A percentile compares a stretch with the other conserved stretches of the same genome.
Conservation (phyloP, 2,329 filamentous ascomycete genomes). For the Trichoderma harzianum region DNA sequence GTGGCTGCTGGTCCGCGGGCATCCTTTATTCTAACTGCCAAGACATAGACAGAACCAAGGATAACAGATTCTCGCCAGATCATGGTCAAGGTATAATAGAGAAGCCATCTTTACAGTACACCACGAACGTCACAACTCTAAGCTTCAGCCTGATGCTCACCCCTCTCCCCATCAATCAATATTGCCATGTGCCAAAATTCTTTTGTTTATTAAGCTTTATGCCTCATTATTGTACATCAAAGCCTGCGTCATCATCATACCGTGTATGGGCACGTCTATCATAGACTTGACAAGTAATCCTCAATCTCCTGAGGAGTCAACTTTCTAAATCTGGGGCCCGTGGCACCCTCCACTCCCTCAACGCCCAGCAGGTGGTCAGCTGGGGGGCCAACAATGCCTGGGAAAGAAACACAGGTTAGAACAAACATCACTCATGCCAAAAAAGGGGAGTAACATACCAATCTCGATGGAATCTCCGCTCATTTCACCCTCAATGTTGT, state of each 20-base stretch:
- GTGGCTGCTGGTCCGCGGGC: conserved; percentile 48
- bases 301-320: conserved; percentile 97
- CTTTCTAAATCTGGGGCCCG: conserved; percentile 87
- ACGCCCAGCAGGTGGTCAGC: conserved; percentile 90
- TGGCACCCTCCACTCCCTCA: conserved; percentile 81
- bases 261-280: conserved; percentile 35
- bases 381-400: conserved; percentile 91
- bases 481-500: conserved; percentile 99
- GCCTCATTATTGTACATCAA: conserved; percentile 19
- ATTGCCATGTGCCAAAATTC: neutral
- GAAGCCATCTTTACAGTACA: neutral
- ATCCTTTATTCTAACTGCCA: conserved; percentile 47
- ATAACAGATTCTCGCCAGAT: neutral
- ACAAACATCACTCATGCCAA: neutral
- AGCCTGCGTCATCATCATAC: conserved; percentile 11
- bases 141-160: neutral
- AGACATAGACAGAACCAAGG: neutral
- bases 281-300: conserved; percentile 98
- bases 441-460: conserved; percentile 52
- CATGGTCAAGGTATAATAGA: neutral
- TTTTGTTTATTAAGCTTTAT: conserved; percentile 18
- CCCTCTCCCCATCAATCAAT: neutral
- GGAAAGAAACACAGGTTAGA: conserved; percentile 26
- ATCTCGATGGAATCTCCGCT: conserved; percentile 98
- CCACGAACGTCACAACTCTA: neutral